Evolutionary conservation across 805 yeast genomes (phyloP).

Genomic region (Isabelozyma pseudorhagii): DNA sequence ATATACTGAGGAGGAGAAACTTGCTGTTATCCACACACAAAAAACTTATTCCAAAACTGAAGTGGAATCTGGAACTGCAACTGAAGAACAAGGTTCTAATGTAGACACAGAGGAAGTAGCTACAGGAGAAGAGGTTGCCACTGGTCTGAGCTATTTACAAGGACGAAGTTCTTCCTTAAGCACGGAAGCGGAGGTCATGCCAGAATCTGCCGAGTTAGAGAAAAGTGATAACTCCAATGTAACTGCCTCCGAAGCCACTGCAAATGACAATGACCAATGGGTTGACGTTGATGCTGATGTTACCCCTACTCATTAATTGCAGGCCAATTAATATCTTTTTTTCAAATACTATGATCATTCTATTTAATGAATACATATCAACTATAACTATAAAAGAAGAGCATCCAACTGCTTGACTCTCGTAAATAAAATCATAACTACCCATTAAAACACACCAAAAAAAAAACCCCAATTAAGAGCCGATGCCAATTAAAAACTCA

Average conservation of each 20-base stretch:
- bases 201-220: neutral
- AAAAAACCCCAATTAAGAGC: neutral
- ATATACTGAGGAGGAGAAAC: too few relatives aligned
- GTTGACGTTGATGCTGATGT: neutral
- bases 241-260: neutral
- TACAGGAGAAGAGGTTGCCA: too few relatives aligned
- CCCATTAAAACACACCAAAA: neutral
- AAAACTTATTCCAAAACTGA: too few relatives aligned
- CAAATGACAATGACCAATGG: neutral
- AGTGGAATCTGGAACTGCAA: too few relatives aligned
- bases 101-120: too few relatives aligned
- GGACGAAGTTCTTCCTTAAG: too few relatives aligned
- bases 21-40: too few relatives aligned
- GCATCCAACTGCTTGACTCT: neutral
- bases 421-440: neutral
- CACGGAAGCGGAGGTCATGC: neutral
- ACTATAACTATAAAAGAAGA: neutral
- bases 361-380: neutral
- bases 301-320: neutral
- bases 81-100: too few relatives aligned
- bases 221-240: neutral
- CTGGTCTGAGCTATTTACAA: too few relatives aligned
- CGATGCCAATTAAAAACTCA: neutral
- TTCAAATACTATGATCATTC: neutral
- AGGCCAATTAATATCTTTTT: neutral